Conservation (phyloP, 352 stramenopile genomes). For the Globisporangium irregulare region DNA sequence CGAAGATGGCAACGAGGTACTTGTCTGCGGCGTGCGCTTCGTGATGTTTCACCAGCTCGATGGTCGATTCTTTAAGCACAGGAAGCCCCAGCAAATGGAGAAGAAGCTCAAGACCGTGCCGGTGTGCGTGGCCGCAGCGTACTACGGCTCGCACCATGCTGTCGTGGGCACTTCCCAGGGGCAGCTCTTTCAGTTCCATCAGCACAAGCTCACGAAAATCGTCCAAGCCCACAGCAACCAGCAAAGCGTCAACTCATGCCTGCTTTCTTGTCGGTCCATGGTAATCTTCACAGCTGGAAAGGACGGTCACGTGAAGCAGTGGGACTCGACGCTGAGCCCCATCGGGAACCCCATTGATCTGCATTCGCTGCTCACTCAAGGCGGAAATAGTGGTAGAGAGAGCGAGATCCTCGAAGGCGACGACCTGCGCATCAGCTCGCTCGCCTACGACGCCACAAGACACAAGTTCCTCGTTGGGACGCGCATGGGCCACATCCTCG, state of each 20-base stretch:
- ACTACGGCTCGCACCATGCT: slow-evolving; percentile 50
- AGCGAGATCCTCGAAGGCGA: slow-evolving; percentile 33
- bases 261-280: slow-evolving; percentile 65
- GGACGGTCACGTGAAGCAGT: slow-evolving; percentile 76
- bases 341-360: slow-evolving; percentile 72
- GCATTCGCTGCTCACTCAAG: slow-evolving; percentile 26
- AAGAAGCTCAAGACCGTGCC: slow-evolving; percentile 43
- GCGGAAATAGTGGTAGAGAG: not conserved
- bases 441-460: slow-evolving; percentile 56
- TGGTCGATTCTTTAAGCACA: slow-evolving; percentile 65
- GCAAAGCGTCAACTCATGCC: slow-evolving; percentile 53
- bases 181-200: slow-evolving; percentile 69
- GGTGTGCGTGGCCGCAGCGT: slow-evolving; percentile 45
- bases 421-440: slow-evolving; percentile 65
- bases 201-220: slow-evolving; percentile 44
- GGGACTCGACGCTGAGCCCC: slow-evolving; percentile 68
- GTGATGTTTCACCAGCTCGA: slow-evolving; percentile 57
- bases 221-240: slow-evolving; percentile 56
- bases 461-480: slow-evolving; percentile 62
- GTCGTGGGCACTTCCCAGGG: slow-evolving; percentile 65
- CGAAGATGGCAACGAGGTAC: slow-evolving; percentile 66
- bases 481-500: slow-evolving; percentile 49
- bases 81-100: slow-evolving; percentile 46
- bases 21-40: slow-evolving; percentile 63
- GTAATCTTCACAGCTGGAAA: slow-evolving; percentile 77